Base-by-base conservation (phyloP, 176 grass and related monocot genomes). In the Stipa capillata region DNA sequence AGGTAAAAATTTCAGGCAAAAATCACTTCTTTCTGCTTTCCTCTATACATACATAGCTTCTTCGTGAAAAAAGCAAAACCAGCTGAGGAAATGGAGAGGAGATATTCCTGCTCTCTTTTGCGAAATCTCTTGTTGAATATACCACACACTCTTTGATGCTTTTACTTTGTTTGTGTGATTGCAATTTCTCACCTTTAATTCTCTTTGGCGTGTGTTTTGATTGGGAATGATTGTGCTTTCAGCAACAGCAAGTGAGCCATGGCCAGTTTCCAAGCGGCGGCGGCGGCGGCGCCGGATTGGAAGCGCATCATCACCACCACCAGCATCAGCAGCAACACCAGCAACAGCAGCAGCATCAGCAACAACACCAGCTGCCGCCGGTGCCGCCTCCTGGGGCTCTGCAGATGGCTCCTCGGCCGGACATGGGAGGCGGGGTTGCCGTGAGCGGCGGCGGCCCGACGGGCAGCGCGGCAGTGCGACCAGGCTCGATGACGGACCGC, bases 401-500 rank as follows among this genome's bases (percentile, higher is more conserved):
- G n/a, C n/a, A n/a, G 54, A 85, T 85, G 87, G 64, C 72, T 76
- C 71, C 81, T 49, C 83, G 81, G 23, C 79, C 83, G 15, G 84
- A 92, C 54, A 82, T 89, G 57, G 63, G 83, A 64, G 45, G 64
- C 11, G 39, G 68, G 5, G 82, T 23, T 15, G 77, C 55, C 0
- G 48, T 65, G 33, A 75, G 75, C 15, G 27, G 84, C 36, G 37
- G 48, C 5, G 31, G 76, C 8, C 51, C 89, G 3, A 67, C 85
- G 1, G 60, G 67, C 5, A 83, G 50, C 15, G 28, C 78, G 6
- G 42, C 51, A 6, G 74, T 70, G 36, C 73, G 91, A 66, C 76
- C 82, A 5, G 82, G 82, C 0, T 94, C 89, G 63, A 97, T 97
- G 94, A 70, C 91, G 16, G 91, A 97, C 28, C 63, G 82, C 6